Evolutionary conservation across 2,329 filamentous ascomycete species (phyloP).

Genomic region (Talaromyces sp.): DNA sequence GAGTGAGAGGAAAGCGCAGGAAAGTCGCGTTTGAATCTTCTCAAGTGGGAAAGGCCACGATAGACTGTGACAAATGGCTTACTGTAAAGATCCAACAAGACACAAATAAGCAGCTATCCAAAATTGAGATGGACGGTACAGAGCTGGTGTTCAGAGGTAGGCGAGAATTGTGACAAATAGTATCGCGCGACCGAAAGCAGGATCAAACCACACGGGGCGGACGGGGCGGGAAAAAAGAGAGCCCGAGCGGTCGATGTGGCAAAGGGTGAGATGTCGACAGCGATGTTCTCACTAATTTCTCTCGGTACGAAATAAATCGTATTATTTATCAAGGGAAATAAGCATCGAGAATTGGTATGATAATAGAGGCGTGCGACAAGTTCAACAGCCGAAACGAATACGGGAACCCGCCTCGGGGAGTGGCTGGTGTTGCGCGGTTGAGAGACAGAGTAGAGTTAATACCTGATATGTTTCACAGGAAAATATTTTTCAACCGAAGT

Average conservation of each 20-base stretch:
- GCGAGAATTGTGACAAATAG: neutral
- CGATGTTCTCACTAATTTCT: neutral
- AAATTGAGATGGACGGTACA: neutral
- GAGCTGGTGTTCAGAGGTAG: neutral
- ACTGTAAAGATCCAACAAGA: neutral
- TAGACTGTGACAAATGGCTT: neutral
- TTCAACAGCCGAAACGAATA: neutral
- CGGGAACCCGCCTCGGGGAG: neutral
- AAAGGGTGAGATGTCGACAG: neutral
- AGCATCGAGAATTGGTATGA: neutral
- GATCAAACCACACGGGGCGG: slow-evolving; percentile 18
- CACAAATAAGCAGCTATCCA: neutral
- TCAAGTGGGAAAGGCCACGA: neutral
- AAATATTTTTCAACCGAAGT: neutral
- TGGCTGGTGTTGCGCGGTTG: neutral
- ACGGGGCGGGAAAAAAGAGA: slow-evolving; percentile 5
- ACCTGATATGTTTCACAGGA: neutral
- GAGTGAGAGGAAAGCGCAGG: neutral
- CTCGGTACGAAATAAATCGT: neutral
- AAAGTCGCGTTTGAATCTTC: neutral
- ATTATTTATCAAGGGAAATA: neutral
- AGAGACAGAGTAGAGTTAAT: neutral
- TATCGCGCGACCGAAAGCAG: slow-evolving; percentile 22
- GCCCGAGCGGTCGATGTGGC: slow-evolving; percentile 3
- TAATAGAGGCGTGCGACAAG: neutral